Evolutionary conservation across 2,329 filamentous ascomycete genomes (phyloP), one percentile per base, ranked within the genome.

Genomic region (Talaromyces sp.): DNA sequence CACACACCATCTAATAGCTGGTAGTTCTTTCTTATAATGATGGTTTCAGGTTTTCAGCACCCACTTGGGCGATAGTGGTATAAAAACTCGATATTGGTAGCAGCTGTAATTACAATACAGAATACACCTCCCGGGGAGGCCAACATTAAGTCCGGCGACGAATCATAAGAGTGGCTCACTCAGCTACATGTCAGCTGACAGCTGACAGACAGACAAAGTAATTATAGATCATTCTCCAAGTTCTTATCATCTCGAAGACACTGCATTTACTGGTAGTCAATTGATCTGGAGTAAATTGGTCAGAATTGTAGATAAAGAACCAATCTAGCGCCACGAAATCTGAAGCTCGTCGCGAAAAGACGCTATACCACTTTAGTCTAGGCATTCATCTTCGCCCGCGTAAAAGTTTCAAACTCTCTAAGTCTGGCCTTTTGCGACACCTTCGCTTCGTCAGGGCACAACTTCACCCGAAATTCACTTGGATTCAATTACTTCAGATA

Each of bases 281-380:
- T 11, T 37, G 5, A 13, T 37, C 13, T 37, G 10, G 13, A 13
- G n/a, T 16, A 7, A 33, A 35, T 22, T 11, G 1, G 5, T 14
- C 13, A 43, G 22, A 43, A 43, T 7, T n/a, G 24, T 58, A 8
- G 41, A 13, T n/a, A 33, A 33, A 24, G 33, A 3, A 58, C 7
- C 35, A 58, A 27, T 58, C 35, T n/a, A 16, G 10, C 10, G 16
- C 11, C 16, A 13, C 27, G 56, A 27, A 58, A 27, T 27, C 3
- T 19, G n/a, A 24, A 22, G 33, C 10, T 24, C 5, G 33, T 24
- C 7, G n/a, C 39, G 9, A 19, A 41, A 45, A 43, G 56, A 22
- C 64, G 64, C 62, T 65, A 64, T 65, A 24, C 63, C 62, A 16
- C 22, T 62, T 65, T 66, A 37, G 65, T 62, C 22, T 63, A 60